Evolutionary conservation across 164 flowering plant species (phyloP).

Genomic region (Stephania yunnanensis): DNA sequence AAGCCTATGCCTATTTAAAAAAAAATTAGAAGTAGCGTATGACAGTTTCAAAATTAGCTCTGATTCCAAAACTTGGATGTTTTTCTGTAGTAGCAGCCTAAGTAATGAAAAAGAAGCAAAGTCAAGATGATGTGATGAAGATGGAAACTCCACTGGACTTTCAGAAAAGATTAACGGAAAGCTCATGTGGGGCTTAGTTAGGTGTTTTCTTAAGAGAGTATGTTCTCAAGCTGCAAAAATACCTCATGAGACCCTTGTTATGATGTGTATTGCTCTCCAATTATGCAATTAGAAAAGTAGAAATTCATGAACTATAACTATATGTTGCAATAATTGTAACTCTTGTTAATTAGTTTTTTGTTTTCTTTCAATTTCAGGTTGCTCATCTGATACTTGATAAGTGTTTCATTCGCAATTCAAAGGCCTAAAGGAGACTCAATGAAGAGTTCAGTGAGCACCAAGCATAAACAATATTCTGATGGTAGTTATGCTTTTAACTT

Average conservation of each 20-base stretch:
- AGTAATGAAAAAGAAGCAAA: conserved; percentile 20
- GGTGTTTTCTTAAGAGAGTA: conserved; percentile 81
- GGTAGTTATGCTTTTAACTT: background rate
- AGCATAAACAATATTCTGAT: background rate
- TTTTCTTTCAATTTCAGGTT: conserved; percentile 25
- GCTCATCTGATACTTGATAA: conserved; percentile 50
- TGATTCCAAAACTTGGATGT: conserved; percentile 27
- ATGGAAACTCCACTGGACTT: conserved; percentile 13
- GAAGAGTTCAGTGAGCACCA: conserved; percentile 35
- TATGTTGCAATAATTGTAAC: background rate
- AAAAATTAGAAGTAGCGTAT: conserved; percentile 14
- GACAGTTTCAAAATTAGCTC: conserved; percentile 21
- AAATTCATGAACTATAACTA: background rate
- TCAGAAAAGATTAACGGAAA: conserved; percentile 11
- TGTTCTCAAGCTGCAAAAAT: conserved; percentile 62
- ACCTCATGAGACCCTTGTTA: conserved; percentile 49
- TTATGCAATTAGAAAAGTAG: conserved; percentile 34
- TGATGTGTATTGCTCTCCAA: conserved; percentile 24
- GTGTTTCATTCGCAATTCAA: conserved; percentile 29
- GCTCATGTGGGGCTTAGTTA: conserved; percentile 61
- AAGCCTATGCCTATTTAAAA: background rate
- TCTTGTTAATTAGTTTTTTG: background rate
- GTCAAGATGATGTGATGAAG: background rate
- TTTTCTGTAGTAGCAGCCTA: conserved; percentile 18
- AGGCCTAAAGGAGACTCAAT: conserved; percentile 45